Percentiles rank a stretch among this genome's conserved stretches.
Evolutionary conservation across 2,329 filamentous ascomycete genomes (phyloP).

Genomic region (Phyllosticta ampelicida): DNA sequence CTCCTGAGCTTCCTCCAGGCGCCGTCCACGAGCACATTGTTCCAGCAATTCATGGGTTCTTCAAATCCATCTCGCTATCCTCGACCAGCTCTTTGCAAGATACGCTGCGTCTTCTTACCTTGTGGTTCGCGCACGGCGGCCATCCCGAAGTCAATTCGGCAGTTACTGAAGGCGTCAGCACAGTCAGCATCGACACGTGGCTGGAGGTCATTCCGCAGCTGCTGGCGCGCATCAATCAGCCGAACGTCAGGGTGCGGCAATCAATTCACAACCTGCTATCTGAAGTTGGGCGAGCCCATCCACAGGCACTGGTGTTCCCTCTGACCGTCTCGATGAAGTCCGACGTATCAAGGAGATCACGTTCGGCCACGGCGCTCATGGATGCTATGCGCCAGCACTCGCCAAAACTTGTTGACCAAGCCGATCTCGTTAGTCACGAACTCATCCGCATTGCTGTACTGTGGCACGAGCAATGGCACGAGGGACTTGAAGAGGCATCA

Average conservation of each 20-base stretch:
- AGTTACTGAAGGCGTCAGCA: constrained; percentile 81
- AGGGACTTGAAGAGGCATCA: constrained; percentile 92
- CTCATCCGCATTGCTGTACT: constrained; percentile 92
- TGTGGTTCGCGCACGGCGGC: constrained; percentile 94
- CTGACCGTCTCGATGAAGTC: constrained; percentile 98
- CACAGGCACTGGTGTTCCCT: constrained; percentile 92
- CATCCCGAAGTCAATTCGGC: constrained; percentile 77
- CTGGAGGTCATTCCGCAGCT: constrained; percentile 95
- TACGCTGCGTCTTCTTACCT: constrained; percentile 77
- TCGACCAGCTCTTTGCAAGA: constrained; percentile 90
- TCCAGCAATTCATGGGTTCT: constrained; percentile 89
- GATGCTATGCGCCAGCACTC: constrained; percentile 96
- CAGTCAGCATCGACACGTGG: constrained; percentile 96
- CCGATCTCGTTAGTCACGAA: constrained; percentile 89
- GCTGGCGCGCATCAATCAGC: constrained; percentile 94
- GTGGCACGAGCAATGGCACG: constrained; percentile 99
- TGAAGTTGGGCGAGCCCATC: constrained; percentile 87
- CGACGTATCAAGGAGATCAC: constrained; percentile 69
- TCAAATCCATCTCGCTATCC: constrained; percentile 90
- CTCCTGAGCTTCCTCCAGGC: constrained; percentile 48
- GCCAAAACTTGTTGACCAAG: constrained; percentile 83
- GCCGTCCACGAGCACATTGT: constrained; percentile 81
- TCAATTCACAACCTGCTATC: constrained; percentile 86
- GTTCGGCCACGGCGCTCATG: constrained; percentile 89
- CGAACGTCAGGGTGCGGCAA: constrained; percentile 75